A percentile compares a stretch with the other conserved stretches of the same genome.
Conservation (phyloP, 1,284 basidiomycete genomes). For the Takashimella koratensis region DNA sequence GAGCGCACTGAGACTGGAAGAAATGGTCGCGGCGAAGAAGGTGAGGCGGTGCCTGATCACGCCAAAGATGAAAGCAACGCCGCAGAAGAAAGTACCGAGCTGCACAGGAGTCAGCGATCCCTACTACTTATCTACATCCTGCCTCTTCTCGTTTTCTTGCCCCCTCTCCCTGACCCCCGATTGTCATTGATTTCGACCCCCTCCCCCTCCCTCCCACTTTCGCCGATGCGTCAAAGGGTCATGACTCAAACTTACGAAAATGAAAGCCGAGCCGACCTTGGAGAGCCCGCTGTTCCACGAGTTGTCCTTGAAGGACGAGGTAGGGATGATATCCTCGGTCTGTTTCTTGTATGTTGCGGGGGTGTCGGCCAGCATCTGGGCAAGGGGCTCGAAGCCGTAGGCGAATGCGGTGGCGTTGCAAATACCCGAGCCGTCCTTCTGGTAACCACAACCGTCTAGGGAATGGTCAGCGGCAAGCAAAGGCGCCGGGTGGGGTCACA, state of each 20-base stretch:
- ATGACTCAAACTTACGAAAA: constrained; percentile 36
- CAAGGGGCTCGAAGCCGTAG: constrained; percentile 41
- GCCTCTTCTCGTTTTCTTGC: too few species aligned
- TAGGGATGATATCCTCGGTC: constrained; percentile 29
- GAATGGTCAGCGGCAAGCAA: too few species aligned
- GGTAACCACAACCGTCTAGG: constrained; percentile 43
- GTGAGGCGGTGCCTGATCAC: constrained; percentile 38
- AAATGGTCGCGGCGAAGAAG: constrained; percentile 44
- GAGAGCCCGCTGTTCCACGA: constrained; percentile 33
- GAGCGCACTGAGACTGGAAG: constrained; percentile 29
- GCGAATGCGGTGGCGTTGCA: constrained; percentile 45
- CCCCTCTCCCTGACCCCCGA: too few species aligned
- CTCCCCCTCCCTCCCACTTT: constrained; percentile 50
- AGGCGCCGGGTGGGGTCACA: too few species aligned
- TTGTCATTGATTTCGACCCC: too few species aligned
- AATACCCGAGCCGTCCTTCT: constrained; percentile 34
- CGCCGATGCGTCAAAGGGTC: neutral
- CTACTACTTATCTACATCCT: too few species aligned
- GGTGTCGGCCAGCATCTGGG: constrained; percentile 40
- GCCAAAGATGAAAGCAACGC: constrained; percentile 42
- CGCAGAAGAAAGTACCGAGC: constrained; percentile 37
- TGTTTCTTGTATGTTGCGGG: constrained; percentile 30
- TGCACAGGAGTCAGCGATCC: too few species aligned
- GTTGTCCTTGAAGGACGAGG: constrained; percentile 32
- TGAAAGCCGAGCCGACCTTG: constrained; percentile 34